Conservation (phyloP, 1,284 basidiomycete species). For the Xanthoconium separans region DNA sequence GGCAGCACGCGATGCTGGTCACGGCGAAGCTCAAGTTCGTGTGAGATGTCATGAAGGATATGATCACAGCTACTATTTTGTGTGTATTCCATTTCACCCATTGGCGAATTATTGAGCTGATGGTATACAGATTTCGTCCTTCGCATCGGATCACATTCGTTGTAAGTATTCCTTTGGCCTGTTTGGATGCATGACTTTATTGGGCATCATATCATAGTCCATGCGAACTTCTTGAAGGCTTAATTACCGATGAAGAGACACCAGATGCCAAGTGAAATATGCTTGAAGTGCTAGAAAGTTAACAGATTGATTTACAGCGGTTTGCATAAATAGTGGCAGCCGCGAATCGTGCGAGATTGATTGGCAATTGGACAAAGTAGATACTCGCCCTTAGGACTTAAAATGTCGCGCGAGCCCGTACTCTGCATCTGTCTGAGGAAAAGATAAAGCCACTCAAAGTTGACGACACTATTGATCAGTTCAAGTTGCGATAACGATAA, state of each 20-base stretch:
- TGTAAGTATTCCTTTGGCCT: constrained; percentile 34
- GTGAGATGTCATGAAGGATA: constrained; percentile 87
- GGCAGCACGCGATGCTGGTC: constrained; percentile 71
- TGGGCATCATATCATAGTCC: constrained; percentile 48
- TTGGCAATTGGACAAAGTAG: too few species aligned
- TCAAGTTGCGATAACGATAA: too few species aligned
- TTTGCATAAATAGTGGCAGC: too few species aligned
- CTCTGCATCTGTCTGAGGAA: too few species aligned
- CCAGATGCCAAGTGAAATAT: constrained; percentile 3
- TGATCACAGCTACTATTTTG: constrained; percentile 93
- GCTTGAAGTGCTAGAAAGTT: constrained; percentile 3
- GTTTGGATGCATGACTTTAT: neutral
- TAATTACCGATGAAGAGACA: constrained; percentile 30
- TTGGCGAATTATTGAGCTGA: constrained; percentile 61
- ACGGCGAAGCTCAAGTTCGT: constrained; percentile 74
- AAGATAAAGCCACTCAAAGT: too few species aligned
- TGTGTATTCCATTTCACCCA: constrained; percentile 43
- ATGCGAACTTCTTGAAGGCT: constrained; percentile 74
- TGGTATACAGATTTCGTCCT: constrained; percentile 78
- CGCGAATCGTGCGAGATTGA: too few species aligned
- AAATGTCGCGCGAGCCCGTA: too few species aligned
- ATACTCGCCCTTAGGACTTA: too few species aligned
- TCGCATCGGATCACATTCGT: constrained; percentile 62
- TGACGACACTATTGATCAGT: too few species aligned
- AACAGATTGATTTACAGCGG: neutral